Evolutionary conservation across 2,329 filamentous ascomycete species (phyloP), one percentile per base, ranked within the genome.

Genomic region (Blastomyces emzantsi): DNA sequence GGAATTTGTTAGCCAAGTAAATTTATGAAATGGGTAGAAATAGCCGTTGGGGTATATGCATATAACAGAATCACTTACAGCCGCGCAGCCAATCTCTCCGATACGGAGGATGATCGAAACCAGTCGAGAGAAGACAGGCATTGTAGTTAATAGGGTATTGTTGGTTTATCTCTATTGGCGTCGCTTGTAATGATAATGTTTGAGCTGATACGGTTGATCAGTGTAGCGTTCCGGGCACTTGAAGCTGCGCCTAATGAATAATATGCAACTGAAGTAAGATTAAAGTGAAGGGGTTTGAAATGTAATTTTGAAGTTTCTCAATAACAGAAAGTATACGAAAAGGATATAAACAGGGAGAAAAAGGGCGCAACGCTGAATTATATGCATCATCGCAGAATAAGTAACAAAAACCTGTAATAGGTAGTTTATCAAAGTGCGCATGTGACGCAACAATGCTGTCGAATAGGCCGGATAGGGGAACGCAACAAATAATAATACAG

Each of bases 11-110:
- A 55, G n/a, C 17, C 7, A 36, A n/a, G 33, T 15, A n/a, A 30
- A 36, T 55, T 19, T 11, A 15, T 11, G 52, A 28, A 6, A 55
- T 30, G 52, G 52, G 2, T 33, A 33, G 52, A 30, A n/a, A n/a
- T 19, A 33, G 52, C 6, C 30, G 6, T 28, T 19, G n/a, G 55
- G 36, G 5, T 4, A 28, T 36, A 28, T 55, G 28, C n/a, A 28
- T 41, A 15, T 59, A 66, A 33, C 49, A 57, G 22, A 11, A 30
- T 68, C 66, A 71, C 79, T 68, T 73, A 91, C 87, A 68, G 84
- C 82, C n/a, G 83, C 87, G 71, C 89, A 91, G 70, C 81, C 85
- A 67, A 92, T 81, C 77, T 90, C 81, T 69, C 80, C 81, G 15
- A 83, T 72, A 72, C 86, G 85, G 68, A 88, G 79, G 69, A 83